phyloP scores from a whole-genome alignment of 2,329 filamentous ascomycete genomes.

The Phyllosticta citrichinensis region DNA sequence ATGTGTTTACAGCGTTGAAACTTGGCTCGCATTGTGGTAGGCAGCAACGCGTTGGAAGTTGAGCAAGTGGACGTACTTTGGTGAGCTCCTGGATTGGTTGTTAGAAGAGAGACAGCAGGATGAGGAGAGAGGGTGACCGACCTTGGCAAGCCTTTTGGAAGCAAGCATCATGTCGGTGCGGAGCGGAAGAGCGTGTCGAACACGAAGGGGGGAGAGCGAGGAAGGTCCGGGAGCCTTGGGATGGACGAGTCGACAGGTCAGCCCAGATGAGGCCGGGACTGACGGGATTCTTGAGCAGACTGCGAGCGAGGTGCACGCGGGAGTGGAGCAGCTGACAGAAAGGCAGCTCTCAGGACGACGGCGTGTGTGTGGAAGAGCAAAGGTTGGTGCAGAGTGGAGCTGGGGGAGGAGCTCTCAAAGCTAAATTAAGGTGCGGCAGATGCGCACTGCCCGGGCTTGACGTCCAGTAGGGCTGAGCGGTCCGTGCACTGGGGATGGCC shows the following conservation, averaged over 20 bases:
- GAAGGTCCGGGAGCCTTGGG: background rate
- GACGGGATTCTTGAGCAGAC: background rate
- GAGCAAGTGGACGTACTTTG: slow-evolving; percentile 14
- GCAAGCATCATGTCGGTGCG: slow-evolving; percentile 34
- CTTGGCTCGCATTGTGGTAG: background rate
- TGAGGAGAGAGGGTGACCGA: background rate
- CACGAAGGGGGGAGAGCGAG: background rate
- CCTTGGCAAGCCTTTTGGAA: slow-evolving; percentile 49
- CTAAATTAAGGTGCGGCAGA: background rate
- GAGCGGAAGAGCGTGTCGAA: background rate
- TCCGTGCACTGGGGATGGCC: background rate
- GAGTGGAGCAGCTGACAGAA: background rate
- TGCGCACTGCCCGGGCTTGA: background rate
- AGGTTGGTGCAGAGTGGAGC: background rate
- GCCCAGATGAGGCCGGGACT: background rate
- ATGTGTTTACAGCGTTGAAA: background rate
- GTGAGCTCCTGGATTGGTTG: slow-evolving; percentile 8
- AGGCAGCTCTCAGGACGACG: background rate
- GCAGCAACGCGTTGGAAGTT: background rate
- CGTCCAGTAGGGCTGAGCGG: background rate
- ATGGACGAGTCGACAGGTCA: background rate
- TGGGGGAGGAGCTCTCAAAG: background rate
- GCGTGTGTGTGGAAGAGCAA: background rate
- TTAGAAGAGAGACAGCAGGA: background rate
- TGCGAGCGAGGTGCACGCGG: background rate